Base-by-base conservation (phyloP, 2,329 filamentous ascomycete genomes). In the Sporothrix brunneoviolacea region DNA sequence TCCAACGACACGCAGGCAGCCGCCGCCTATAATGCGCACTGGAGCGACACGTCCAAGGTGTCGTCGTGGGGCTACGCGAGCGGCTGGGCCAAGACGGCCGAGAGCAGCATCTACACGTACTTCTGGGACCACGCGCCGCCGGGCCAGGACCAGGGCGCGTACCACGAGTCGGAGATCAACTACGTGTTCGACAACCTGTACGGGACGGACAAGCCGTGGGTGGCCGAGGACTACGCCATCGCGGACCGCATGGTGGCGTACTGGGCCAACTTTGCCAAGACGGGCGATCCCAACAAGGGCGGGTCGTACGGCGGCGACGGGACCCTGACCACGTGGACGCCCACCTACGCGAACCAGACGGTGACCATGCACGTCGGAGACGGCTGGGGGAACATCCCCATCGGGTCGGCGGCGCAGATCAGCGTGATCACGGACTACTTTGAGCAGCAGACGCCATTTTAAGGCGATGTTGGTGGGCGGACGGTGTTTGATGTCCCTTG, bases 241-340 rank as follows among this genome's bases (percentile, higher is more conserved):
- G 39, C 39, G 4, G n/a, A 19, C 8, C 27, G 24, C 2, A 42
- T 42, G 39, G 18, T 27, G 39, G 22, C 39, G 4, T 30, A 30
- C 39, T 42, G 24, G 39, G 39, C 39, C n/a, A 42, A 30, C 39
- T 42, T 42, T 42, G 39, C 39, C 4, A 22, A 27, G 39, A 42
- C 39, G 22, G 24, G 39, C n/a, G 10, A 28, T 12, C 39, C 39
- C 8, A 19, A 39, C 8, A 12, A 2, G 39, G 9, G 2, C 13
- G 38, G 13, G 15, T 8, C 33, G 8, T 8, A 30, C 5, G 16
- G 12, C 19, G 22, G 10, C 19, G 21, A 19, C n/a, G n/a, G n/a
- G n/a, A n/a, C n/a, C n/a, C n/a, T n/a, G n/a, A n/a, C n/a, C 3
- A 38, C 3, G 16, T 19, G 39, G 24, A n/a, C 12, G 8, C 24